phyloP scores from a whole-genome alignment of 176 grass and related monocot genomes.

The Phoenix dactylifera region DNA sequence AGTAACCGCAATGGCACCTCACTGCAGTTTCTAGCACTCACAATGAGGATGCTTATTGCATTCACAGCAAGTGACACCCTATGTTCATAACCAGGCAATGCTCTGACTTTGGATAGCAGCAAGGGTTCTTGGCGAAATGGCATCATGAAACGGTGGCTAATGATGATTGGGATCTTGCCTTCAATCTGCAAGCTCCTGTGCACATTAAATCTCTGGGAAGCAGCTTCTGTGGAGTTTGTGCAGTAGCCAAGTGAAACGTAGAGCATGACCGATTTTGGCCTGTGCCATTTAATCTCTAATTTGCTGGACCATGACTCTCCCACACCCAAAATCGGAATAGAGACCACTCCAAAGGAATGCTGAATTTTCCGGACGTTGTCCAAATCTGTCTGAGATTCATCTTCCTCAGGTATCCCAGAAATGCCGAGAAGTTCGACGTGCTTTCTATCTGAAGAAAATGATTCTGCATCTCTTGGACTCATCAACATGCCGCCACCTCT shows the following conservation, averaged over 20 bases:
- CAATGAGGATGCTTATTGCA: conserved; percentile 65
- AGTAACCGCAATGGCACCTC: conserved; percentile 67
- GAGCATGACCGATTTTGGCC: conserved; percentile 79
- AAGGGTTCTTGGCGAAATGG: conserved; percentile 87
- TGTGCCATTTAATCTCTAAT: conserved; percentile 93
- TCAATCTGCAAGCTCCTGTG: conserved; percentile 95
- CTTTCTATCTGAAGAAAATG: conserved; percentile 49
- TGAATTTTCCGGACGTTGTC: conserved; percentile 89
- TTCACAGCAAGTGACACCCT: conserved; percentile 63
- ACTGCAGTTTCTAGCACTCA: conserved; percentile 66
- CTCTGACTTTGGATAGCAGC: conserved; percentile 65
- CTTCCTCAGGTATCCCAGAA: conserved; percentile 33
- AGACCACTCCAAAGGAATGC: conserved; percentile 73
- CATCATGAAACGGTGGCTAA: conserved; percentile 58
- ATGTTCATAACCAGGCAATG: conserved; percentile 35
- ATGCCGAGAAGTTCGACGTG: conserved; percentile 86
- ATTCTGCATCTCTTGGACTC: conserved; percentile 84
- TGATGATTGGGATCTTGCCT: conserved; percentile 71
- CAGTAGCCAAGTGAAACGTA: conserved; percentile 91
- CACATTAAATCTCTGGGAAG: conserved; percentile 60
- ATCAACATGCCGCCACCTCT: conserved; percentile 82
- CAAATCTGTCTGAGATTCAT: conserved; percentile 36
- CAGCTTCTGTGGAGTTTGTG: conserved; percentile 35
- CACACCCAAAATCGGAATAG: conserved; percentile 52
- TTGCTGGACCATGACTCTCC: conserved; percentile 83